phyloP scores from a whole-genome alignment of 345 rosid species.

The Eucalyptus regnans region DNA sequence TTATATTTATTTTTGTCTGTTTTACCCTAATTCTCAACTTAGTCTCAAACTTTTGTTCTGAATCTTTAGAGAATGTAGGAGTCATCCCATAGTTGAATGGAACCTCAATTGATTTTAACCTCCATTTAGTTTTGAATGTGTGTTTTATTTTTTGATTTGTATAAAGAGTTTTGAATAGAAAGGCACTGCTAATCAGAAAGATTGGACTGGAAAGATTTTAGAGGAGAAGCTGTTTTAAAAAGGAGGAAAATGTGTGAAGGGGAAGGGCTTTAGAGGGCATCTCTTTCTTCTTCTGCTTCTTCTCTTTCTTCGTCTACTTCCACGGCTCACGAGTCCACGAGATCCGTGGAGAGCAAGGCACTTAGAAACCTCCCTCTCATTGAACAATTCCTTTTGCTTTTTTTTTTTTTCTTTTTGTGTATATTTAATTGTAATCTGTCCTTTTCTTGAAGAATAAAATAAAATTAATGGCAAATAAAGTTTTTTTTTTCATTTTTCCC shows the following conservation, averaged over 20 bases:
- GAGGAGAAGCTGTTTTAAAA: neutral
- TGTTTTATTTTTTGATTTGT: too few species aligned
- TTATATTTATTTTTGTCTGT: too few species aligned
- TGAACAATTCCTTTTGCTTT: neutral
- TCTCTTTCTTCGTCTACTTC: neutral
- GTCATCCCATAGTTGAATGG: too few species aligned
- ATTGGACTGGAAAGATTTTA: neutral
- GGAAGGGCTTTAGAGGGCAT: slow-evolving; percentile 6
- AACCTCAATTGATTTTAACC: too few species aligned
- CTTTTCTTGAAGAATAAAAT: neutral
- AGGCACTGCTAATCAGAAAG: neutral
- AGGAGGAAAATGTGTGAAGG: slow-evolving; percentile 1
- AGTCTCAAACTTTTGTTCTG: too few species aligned
- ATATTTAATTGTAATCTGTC: neutral
- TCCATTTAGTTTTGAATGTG: too few species aligned
- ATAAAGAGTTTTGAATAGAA: neutral
- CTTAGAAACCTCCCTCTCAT: slow-evolving; percentile 15
- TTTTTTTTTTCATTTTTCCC: too few species aligned
- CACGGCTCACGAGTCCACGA: neutral
- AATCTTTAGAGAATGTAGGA: too few species aligned
- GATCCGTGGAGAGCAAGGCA: slow-evolving; percentile 76
- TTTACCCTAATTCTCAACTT: too few species aligned
- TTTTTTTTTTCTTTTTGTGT: neutral
- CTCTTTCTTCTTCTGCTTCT: neutral
- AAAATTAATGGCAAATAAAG: neutral